Evolutionary conservation across 257 asterid species (phyloP).

Genomic region (Petrea volubilis): DNA sequence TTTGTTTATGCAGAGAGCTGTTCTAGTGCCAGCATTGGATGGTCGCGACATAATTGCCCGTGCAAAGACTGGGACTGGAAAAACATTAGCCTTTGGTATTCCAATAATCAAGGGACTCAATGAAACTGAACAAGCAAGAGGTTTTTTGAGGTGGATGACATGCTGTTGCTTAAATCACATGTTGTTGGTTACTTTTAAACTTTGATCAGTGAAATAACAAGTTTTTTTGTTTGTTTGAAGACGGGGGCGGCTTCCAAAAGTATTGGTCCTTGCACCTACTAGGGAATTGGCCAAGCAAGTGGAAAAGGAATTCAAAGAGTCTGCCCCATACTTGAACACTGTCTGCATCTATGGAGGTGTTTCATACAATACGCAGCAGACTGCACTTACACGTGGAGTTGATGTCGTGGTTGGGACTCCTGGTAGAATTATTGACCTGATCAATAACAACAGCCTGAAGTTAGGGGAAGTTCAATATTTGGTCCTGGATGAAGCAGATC

Average conservation of each 20-base stretch:
- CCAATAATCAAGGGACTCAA: constrained; percentile 78
- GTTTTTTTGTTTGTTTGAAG: constrained; percentile 36
- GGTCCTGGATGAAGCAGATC: constrained; percentile 99
- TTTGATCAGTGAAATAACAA: constrained; percentile 11
- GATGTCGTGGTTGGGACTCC: constrained; percentile 98
- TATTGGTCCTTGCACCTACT: constrained; percentile 96
- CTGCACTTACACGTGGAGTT: constrained; percentile 85
- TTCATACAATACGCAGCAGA: constrained; percentile 69
- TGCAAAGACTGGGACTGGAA: constrained; percentile 99
- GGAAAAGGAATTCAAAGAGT: constrained; percentile 83
- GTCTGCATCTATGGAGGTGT: constrained; percentile 82
- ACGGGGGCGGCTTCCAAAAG: constrained; percentile 79
- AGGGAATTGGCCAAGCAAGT: constrained; percentile 98
- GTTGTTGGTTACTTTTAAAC: constrained; percentile 8
- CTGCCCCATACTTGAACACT: constrained; percentile 77
- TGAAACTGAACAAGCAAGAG: constrained; percentile 53
- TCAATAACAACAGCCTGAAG: constrained; percentile 61
- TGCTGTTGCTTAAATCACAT: not conserved
- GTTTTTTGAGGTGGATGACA: constrained; percentile 56
- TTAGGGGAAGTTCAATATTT: constrained; percentile 83
- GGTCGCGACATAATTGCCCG: constrained; percentile 96
- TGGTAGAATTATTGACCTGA: constrained; percentile 91
- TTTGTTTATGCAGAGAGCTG: constrained; percentile 70
- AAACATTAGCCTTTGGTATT: constrained; percentile 98
- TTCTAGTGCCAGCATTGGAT: constrained; percentile 81